phyloP scores from a whole-genome alignment of 495 filamentous ascomycete genomes.

The Penicillium goetzii region DNA sequence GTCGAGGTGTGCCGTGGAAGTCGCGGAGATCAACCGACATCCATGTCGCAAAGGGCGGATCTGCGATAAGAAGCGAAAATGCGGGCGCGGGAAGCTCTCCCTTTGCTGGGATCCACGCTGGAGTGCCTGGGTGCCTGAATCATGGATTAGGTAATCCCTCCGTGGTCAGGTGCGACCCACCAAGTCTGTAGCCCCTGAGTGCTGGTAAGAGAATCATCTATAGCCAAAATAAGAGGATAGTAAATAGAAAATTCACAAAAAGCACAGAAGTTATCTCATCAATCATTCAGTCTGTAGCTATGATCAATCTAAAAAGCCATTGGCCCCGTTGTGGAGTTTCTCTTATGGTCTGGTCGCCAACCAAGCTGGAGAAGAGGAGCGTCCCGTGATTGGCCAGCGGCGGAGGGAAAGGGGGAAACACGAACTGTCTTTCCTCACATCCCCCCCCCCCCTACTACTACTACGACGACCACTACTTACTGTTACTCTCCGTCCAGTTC shows the following conservation, averaged over 20 bases:
- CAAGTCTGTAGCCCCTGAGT: slow-evolving; percentile 39
- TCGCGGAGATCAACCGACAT: slow-evolving; percentile 6
- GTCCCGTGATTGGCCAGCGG: slow-evolving; percentile 35
- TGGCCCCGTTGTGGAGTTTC: slow-evolving; percentile 10
- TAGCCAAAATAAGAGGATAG: neutral
- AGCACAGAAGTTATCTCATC: too few species aligned
- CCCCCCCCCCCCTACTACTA: slow-evolving; percentile 24
- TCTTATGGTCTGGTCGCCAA: neutral
- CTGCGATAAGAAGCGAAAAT: slow-evolving; percentile 34
- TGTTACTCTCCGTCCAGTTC: slow-evolving; percentile 14
- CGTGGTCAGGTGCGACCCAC: slow-evolving; percentile 41
- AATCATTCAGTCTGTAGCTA: neutral
- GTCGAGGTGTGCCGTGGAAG: neutral
- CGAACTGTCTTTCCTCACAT: slow-evolving; percentile 34
- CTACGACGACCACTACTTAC: neutral
- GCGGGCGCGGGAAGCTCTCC: slow-evolving; percentile 17
- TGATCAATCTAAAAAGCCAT: neutral
- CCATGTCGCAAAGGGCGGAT: slow-evolving; percentile 16
- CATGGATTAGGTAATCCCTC: slow-evolving; percentile 24
- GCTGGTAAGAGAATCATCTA: neutral
- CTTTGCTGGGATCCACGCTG: slow-evolving; percentile 9
- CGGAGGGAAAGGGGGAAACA: slow-evolving; percentile 39
- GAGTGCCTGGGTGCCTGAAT: slow-evolving; percentile 23
- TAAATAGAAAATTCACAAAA: too few species aligned
- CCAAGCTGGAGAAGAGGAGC: slow-evolving; percentile 21